Base-by-base conservation (phyloP, 2,329 filamentous ascomycete genomes). In the Colletotrichum sp. region DNA sequence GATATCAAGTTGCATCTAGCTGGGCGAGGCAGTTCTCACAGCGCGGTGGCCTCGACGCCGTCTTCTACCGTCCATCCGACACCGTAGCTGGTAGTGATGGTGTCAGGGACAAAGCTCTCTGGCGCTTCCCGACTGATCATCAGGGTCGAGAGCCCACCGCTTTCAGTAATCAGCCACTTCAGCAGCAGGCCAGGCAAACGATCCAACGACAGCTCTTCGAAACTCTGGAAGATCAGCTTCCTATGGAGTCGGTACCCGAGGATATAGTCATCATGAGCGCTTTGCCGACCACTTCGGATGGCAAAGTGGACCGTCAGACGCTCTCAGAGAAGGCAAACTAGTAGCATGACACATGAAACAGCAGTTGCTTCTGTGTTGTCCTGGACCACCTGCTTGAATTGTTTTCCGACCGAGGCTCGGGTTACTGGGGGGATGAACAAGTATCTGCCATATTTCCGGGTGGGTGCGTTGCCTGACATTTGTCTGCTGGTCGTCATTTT, bases 1-100 rank as follows among this genome's bases (percentile, higher is more conserved):
- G 87, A n/a, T 90, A 87, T 74, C 79, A 85, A 28, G 87, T 89
- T 24, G 85, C 89, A 24, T 77, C 84, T 5, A 84, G 84, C 69
- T 88, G 87, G 77, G 89, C 88, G 0, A 81, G 83, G 18, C 86
- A 86, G 12, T 34, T 52, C 7, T 71, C 69, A 6, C 80, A 80
- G n/a, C 69, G 64, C 1, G 81, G 81, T 14, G 79, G 77, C 1
- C 24, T 82, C 0, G 81, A 82, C 30, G 80, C 78, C 21, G 48
- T 83, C 4, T 83, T 83, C 68, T 78, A 84, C 81, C 24, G 86
- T 85, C 2, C 32, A 18, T n/a, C 28, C 1, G 28, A 30, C 7
- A 43, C 38, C 18, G 9, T n/a, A 43, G 38, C 38, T 43, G 38
- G 38, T 6, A 43, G 38, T 43, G 38, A 0, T 6, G 0, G 18